phyloP scores from a whole-genome alignment of 2,329 filamentous ascomycete species.

The Apiospora saccharicola region DNA sequence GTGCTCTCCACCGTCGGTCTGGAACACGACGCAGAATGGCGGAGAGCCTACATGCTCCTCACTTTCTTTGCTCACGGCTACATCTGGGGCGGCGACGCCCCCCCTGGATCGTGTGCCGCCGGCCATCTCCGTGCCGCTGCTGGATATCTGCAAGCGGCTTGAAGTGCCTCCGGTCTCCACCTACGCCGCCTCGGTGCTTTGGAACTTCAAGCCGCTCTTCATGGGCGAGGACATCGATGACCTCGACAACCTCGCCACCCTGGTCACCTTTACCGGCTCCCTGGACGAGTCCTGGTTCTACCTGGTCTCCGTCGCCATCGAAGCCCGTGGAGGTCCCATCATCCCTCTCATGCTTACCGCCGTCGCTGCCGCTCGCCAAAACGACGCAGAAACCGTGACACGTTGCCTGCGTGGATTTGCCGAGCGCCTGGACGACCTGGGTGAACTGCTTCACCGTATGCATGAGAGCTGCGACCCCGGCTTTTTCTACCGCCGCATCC shows the following conservation, averaged over 20 bases:
- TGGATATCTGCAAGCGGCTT: slow-evolving; percentile 77
- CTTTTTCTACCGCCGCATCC: slow-evolving; percentile 94
- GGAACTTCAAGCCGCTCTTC: slow-evolving; percentile 97
- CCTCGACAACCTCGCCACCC: slow-evolving; percentile 85
- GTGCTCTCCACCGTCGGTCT: slow-evolving; percentile 84
- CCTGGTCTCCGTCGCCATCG: slow-evolving; percentile 92
- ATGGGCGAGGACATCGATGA: slow-evolving; percentile 80
- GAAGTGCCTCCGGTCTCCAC: slow-evolving; percentile 93
- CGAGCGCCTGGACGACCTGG: slow-evolving; percentile 86
- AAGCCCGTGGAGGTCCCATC: slow-evolving; percentile 86
- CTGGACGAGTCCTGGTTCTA: slow-evolving; percentile 99
- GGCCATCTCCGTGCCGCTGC: slow-evolving; percentile 82
- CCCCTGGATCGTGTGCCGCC: slow-evolving; percentile 82
- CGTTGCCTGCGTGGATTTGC: slow-evolving; percentile 82
- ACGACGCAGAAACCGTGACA: slow-evolving; percentile 75
- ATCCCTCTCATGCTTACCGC: slow-evolving; percentile 89
- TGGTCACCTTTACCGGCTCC: slow-evolving; percentile 92
- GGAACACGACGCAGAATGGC: slow-evolving; percentile 87
- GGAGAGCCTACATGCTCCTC: slow-evolving; percentile 74
- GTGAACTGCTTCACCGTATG: slow-evolving; percentile 81
- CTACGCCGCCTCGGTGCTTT: slow-evolving; percentile 89
- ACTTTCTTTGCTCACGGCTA: slow-evolving; percentile 81
- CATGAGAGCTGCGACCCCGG: slow-evolving; percentile 94
- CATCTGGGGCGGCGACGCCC: slow-evolving; percentile 91
- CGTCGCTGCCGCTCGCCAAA: slow-evolving; percentile 77